These are phyloP conservation scores for Phytophthora meadii DNA, from an alignment of 352 stramenopile species.

Conservation along the genomic window DNA sequence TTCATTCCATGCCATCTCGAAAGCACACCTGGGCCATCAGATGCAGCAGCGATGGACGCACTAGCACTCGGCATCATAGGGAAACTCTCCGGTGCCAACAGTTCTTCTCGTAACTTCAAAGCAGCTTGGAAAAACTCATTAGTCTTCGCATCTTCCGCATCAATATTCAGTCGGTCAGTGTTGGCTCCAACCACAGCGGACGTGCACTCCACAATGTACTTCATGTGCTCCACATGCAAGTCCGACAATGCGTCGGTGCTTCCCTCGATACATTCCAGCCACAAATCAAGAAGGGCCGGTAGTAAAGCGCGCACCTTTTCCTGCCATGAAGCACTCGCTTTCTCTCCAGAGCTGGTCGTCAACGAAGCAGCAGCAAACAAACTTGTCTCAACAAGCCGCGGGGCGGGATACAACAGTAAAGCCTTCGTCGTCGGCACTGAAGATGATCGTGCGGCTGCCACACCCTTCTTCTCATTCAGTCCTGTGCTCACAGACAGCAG, in stretches of 20 bases:
- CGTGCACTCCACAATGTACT: conserved; percentile 77
- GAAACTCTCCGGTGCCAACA: conserved; percentile 58
- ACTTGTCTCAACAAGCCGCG: conserved; percentile 39
- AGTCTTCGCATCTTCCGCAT: conserved; percentile 26
- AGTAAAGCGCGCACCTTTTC: conserved; percentile 70
- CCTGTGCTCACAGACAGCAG: conserved; percentile 56
- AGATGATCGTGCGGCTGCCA: conserved; percentile 11
- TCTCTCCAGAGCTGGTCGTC: conserved; percentile 23
- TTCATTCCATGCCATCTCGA: conserved; percentile 83
- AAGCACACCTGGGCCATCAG: conserved; percentile 46
- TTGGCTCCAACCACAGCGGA: conserved; percentile 69
- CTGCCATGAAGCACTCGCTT: conserved; percentile 65
- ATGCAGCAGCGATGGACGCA: conserved; percentile 48
- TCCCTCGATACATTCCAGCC: conserved; percentile 74
- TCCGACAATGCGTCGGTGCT: conserved; percentile 63
- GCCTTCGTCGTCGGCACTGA: conserved; percentile 41
- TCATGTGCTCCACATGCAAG: conserved; percentile 76
- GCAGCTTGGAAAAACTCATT: conserved; percentile 43
- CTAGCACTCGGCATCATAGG: conserved; percentile 62
- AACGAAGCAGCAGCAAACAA: conserved; percentile 32
- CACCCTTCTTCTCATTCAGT: background rate
- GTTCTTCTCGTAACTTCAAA: conserved; percentile 60
- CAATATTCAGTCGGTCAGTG: conserved; percentile 23
- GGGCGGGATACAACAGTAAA: conserved; percentile 62
- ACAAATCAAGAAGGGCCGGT: conserved; percentile 70